Evolutionary conservation across 768 basidiomycete species (phyloP).

Genomic region (Lanmaoa rubissima): DNA sequence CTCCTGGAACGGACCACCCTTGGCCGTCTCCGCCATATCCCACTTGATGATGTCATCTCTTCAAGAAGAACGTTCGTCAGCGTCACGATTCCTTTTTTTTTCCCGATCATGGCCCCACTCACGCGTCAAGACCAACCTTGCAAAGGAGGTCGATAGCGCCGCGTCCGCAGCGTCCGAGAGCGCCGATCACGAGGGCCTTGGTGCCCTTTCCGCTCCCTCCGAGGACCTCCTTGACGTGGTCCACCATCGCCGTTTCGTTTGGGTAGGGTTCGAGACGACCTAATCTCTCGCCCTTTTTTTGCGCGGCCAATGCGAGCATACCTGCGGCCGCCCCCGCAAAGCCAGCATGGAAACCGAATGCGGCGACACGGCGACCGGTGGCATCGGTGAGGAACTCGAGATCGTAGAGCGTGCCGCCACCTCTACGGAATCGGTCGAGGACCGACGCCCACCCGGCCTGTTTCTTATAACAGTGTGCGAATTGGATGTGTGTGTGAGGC

Average conservation of each 20-base stretch:
- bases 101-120: constrained; percentile 30
- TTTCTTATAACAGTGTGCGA: constrained; percentile 96
- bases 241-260: constrained; percentile 84
- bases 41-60: constrained; percentile 96
- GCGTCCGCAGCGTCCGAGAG: constrained; percentile 89
- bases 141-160: constrained; percentile 95
- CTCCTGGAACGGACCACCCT: constrained; percentile 94
- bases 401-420: constrained; percentile 87
- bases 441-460: constrained; percentile 92
- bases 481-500: constrained; percentile 94
- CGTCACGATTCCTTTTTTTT: too few relatives aligned
- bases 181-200: constrained; percentile 92
- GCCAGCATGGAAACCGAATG: constrained; percentile 97
- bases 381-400: constrained; percentile 92
- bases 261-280: constrained; percentile 75
- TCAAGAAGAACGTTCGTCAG: constrained; percentile 2
- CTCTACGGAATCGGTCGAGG: constrained; percentile 80
- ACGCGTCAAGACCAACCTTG: constrained; percentile 96
- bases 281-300: constrained; percentile 56
- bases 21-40: constrained; percentile 96
- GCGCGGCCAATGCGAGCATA: constrained; percentile 74
- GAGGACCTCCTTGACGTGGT: constrained; percentile 61
- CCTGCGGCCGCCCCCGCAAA: constrained; percentile 97
- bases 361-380: constrained; percentile 86
- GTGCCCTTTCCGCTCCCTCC: constrained; percentile 69